phyloP scores from a whole-genome alignment of 2,329 filamentous ascomycete species.

The Cladobotryum mycophilum region DNA sequence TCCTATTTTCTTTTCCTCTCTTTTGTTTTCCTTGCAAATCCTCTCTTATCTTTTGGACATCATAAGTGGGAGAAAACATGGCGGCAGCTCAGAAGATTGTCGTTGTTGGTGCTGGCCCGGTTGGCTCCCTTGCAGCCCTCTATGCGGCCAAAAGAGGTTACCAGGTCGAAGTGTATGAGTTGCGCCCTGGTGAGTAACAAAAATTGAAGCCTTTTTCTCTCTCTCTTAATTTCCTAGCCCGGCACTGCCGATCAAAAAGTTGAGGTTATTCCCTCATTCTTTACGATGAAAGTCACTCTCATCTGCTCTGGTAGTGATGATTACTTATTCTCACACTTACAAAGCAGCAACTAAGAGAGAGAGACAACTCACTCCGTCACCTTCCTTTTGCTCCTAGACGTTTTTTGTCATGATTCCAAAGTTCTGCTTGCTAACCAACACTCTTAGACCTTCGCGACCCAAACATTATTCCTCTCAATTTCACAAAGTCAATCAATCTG shows the following conservation, averaged over 20 bases:
- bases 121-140: conserved; percentile 83
- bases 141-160: conserved; percentile 87
- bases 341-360: too few relatives aligned
- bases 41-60: not conserved
- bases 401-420: too few relatives aligned
- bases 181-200: conserved; percentile 68
- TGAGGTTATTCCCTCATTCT: too few relatives aligned
- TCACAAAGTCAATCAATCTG: conserved; percentile 97
- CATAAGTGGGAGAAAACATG: conserved; percentile 20
- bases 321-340: too few relatives aligned
- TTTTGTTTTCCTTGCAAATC: not conserved
- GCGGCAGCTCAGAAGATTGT: conserved; percentile 58
- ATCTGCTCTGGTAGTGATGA: too few relatives aligned
- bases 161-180: conserved; percentile 88
- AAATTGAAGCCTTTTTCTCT: conserved; percentile 7
- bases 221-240: too few relatives aligned
- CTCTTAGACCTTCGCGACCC: conserved; percentile 75
- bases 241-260: too few relatives aligned
- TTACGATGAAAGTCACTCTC: too few relatives aligned
- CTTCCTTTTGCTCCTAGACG: too few relatives aligned
- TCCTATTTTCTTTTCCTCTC: not conserved
- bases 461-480: conserved; percentile 79
- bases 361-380: too few relatives aligned
- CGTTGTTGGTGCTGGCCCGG: conserved; percentile 86
- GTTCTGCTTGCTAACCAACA: conserved; percentile 1